Evolutionary conservation across 2,329 filamentous ascomycete species (phyloP).

Genomic region (Fusarium sarcochroum): DNA sequence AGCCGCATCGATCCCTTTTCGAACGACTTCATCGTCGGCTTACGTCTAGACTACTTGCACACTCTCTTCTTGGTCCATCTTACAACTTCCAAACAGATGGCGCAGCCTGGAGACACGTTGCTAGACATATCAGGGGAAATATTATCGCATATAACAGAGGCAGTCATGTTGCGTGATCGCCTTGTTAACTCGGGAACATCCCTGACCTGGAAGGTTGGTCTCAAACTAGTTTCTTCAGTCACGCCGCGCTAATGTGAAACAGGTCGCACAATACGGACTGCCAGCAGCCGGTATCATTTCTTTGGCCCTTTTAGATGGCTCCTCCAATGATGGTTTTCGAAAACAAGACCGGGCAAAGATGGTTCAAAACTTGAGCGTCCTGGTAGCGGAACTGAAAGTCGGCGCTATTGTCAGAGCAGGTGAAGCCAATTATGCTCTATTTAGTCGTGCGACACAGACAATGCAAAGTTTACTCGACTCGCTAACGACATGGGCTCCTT

Average conservation of each 20-base stretch:
- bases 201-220: neutral
- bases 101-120: neutral
- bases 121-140: neutral
- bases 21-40: neutral
- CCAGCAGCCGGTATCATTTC: neutral
- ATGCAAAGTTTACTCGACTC: neutral
- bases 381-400: neutral
- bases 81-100: neutral
- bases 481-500: neutral
- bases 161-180: neutral
- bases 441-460: neutral
- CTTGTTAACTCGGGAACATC: neutral
- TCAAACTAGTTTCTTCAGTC: too few species aligned
- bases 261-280: neutral
- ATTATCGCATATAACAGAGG: neutral
- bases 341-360: neutral
- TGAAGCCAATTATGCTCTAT: neutral
- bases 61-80: neutral
- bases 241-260: too few species aligned
- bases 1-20: neutral
- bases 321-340: neutral
- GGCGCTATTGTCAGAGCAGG: neutral
- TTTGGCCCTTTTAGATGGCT: neutral
- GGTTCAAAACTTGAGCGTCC: neutral
- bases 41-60: neutral